Evolutionary conservation across 495 filamentous ascomycete species (phyloP), one percentile per base, ranked within the genome.

Genomic region (Neurospora terricola): DNA sequence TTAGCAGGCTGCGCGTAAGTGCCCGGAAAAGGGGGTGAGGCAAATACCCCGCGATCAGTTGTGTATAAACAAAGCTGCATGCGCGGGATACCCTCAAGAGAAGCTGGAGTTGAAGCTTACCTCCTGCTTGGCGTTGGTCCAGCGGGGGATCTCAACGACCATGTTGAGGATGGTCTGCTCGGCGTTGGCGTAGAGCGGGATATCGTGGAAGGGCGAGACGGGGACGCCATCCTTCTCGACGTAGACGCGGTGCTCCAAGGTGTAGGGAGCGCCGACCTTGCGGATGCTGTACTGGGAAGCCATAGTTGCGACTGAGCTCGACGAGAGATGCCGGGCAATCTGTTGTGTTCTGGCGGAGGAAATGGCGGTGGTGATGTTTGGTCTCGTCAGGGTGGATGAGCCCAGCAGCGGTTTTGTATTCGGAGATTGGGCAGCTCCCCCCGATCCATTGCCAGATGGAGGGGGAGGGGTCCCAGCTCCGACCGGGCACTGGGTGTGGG

Each of bases 111-210:
- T 5, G 14, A 40, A 14, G 39, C 39, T 40, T 86, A 96, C 95
- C 92, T 99, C 96, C 84, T 94, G 91, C 91, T 99, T 99, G 77
- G 91, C 96, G 86, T 99, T 99, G 82, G 94, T 97, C 96, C 96
- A 99, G 84, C 96, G 90, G 62, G 96, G 96, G 79, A 98, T 97
- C 90, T 98, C 96, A 74, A 98, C 96, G 70, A 99, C 84, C 96
- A 99, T 99, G 90, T 99, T 99, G 78, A 98, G 88, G 79, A 99
- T 83, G 77, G 91, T 96, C 87, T 97, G 88, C 86, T 96, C 90
- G 81, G 90, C 84, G 81, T 99, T 97, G 88, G 96, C 96, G 77
- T 92, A 98, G 78, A 99, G 91, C 48, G 96, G 96, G 73, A 99
- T 93, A 78, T 99, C 96, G 89, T 99, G 96, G 90, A 98, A 99